Evolutionary conservation across 176 grass and related monocot species (phyloP).

Genomic region (Carex scoparia): DNA sequence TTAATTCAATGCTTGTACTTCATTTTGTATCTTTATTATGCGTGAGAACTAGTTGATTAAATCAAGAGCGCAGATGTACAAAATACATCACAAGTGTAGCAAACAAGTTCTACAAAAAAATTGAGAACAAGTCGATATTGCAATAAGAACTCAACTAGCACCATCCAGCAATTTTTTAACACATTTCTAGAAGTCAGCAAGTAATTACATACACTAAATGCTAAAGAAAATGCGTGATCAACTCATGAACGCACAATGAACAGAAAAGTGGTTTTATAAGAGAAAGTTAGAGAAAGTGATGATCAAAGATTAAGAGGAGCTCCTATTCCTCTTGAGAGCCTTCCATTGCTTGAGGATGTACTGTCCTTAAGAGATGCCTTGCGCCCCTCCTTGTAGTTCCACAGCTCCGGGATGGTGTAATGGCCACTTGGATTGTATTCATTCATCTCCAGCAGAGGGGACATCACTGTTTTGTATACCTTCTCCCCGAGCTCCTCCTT

Average conservation of each 20-base stretch:
- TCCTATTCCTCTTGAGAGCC: not conserved
- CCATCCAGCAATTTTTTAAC: too few relatives aligned
- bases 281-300: too few relatives aligned
- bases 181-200: too few relatives aligned
- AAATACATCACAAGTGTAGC: too few relatives aligned
- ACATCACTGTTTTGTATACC: conserved; percentile 33
- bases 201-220: too few relatives aligned
- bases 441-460: too few relatives aligned
- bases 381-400: conserved; percentile 41
- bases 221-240: too few relatives aligned
- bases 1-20: not conserved
- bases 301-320: too few relatives aligned
- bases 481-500: conserved; percentile 26
- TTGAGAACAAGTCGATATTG: not conserved
- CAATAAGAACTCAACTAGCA: not conserved
- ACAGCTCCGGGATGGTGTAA: conserved; percentile 46
- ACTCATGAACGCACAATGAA: too few relatives aligned
- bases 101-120: not conserved
- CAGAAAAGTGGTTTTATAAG: too few relatives aligned
- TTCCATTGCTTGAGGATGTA: conserved; percentile 47
- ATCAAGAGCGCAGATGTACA: not conserved
- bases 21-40: not conserved
- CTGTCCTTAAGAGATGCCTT: conserved; percentile 42
- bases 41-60: not conserved
- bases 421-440: conserved; percentile 56